Conservation (phyloP, 2,329 filamentous ascomycete genomes). For the Epichloe gansuensis region DNA sequence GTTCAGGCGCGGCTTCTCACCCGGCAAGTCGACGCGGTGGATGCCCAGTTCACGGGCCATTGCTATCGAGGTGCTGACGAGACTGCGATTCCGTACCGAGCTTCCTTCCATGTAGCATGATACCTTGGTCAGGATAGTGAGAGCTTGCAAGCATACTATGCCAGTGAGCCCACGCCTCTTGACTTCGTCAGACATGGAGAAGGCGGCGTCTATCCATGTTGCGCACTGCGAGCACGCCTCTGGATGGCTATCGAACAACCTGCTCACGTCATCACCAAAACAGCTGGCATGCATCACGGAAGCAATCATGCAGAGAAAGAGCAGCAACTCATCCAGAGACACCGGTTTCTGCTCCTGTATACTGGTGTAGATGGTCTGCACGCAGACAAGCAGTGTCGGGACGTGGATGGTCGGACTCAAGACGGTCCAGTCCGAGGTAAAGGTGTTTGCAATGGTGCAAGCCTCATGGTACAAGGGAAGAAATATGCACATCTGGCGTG, state of each 20-base stretch:
- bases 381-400: not conserved
- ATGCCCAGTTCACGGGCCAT: slow-evolving; percentile 5
- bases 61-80: slow-evolving; percentile 1
- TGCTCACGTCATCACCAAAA: not conserved
- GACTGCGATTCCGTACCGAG: slow-evolving; percentile 4
- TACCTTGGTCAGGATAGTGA: slow-evolving; percentile 1
- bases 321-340: not conserved
- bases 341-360: not conserved
- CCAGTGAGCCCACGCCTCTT: slow-evolving; percentile 1
- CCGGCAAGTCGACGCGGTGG: slow-evolving; percentile 2
- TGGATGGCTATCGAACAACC: slow-evolving; percentile 1
- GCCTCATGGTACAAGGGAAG: slow-evolving; percentile 4
- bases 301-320: slow-evolving; percentile 2
- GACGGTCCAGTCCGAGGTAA: slow-evolving; percentile 1
- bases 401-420: not conserved
- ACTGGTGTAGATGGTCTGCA: slow-evolving; percentile 4
- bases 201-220: slow-evolving; percentile 2
- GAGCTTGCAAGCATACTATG: slow-evolving; percentile 4
- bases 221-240: slow-evolving; percentile 2
- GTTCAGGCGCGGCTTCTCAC: not conserved
- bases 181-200: slow-evolving; percentile 2
- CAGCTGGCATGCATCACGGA: slow-evolving; percentile 1
- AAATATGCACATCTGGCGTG: slow-evolving; percentile 1
- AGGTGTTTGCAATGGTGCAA: slow-evolving; percentile 1
- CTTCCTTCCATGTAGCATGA: slow-evolving; percentile 4